Evolutionary conservation across 192 early-diverging fungal species (phyloP).

Genomic region (Pilaira anomala): DNA sequence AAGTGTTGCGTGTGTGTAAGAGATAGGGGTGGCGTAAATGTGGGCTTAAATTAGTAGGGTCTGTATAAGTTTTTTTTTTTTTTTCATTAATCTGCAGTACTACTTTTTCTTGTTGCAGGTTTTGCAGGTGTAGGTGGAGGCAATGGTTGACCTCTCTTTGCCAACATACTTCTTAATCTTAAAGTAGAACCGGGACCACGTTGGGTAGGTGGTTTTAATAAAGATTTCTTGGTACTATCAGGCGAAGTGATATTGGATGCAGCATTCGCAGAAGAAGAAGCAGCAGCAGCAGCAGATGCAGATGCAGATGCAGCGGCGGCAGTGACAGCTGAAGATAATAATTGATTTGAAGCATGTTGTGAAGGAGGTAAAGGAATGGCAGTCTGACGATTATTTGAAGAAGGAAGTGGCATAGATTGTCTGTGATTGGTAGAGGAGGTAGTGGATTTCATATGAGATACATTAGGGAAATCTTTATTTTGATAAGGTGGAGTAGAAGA

Average conservation of each 20-base stretch:
- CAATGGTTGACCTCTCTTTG: conserved; percentile 8
- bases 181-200: conserved; percentile 35
- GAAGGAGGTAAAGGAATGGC: not conserved
- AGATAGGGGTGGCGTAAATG: no score
- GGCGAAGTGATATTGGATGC: not conserved
- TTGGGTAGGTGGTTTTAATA: conserved; percentile 22
- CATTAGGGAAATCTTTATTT: not conserved
- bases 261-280: not conserved
- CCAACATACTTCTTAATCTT: conserved; percentile 32
- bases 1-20: no score
- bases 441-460: not conserved
- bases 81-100: no score
- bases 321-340: not conserved
- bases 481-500: not conserved
- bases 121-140: no score
- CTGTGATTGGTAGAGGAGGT: not conserved
- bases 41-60: no score
- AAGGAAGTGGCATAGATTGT: not conserved
- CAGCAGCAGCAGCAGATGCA: not conserved
- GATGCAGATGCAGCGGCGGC: not conserved
- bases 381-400: not conserved
- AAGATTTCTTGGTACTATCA: conserved; percentile 11
- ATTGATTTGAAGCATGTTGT: not conserved
- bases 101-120: no score
- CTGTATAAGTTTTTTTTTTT: no score